Percentiles rank a stretch among this genome's conserved stretches.
phyloP scores from a whole-genome alignment of 2,329 filamentous ascomycete genomes.

The Furcasterigmium sp. region DNA sequence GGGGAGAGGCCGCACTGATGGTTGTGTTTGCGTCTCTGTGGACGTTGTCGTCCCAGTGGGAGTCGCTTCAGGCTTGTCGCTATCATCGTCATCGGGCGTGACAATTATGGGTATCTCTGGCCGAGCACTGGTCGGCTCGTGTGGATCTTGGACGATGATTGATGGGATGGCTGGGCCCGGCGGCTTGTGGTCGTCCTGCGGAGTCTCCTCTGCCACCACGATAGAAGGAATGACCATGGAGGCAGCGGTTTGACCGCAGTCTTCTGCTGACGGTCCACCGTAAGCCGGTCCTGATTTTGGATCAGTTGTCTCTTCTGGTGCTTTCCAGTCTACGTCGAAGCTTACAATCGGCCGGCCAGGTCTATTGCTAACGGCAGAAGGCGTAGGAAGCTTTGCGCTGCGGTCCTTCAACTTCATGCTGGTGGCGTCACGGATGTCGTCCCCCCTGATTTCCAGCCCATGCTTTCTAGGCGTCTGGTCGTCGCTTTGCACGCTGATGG shows the following conservation, averaged over 20 bases:
- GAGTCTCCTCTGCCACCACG: constrained; percentile 45
- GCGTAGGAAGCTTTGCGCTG: constrained; percentile 80
- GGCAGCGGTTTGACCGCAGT: constrained; percentile 35
- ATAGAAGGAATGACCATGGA: constrained; percentile 47
- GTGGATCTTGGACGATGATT: constrained; percentile 36
- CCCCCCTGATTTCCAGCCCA: constrained; percentile 75
- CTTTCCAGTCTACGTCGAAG: constrained; percentile 82
- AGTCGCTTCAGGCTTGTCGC: constrained; percentile 3
- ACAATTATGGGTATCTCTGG: constrained; percentile 30
- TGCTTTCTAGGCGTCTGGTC: constrained; percentile 60
- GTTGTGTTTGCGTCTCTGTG: no score
- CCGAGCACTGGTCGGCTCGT: neutral
- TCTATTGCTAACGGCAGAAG: constrained; percentile 84
- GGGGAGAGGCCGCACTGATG: constrained; percentile 37
- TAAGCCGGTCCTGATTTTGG: constrained; percentile 37
- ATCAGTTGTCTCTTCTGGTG: constrained; percentile 66
- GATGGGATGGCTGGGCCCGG: constrained; percentile 32
- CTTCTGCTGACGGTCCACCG: constrained; percentile 1
- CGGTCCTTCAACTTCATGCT: constrained; percentile 84
- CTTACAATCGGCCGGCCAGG: constrained; percentile 94
- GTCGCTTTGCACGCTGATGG: constrained; percentile 19
- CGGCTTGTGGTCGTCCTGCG: constrained; percentile 16
- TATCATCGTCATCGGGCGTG: constrained; percentile 34
- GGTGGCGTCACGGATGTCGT: constrained; percentile 86
- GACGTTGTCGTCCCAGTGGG: no score